Percentiles rank a stretch among this genome's conserved stretches.
Conservation (phyloP, 2,329 filamentous ascomycete species). For the Myriosclerotinia curreyana region DNA sequence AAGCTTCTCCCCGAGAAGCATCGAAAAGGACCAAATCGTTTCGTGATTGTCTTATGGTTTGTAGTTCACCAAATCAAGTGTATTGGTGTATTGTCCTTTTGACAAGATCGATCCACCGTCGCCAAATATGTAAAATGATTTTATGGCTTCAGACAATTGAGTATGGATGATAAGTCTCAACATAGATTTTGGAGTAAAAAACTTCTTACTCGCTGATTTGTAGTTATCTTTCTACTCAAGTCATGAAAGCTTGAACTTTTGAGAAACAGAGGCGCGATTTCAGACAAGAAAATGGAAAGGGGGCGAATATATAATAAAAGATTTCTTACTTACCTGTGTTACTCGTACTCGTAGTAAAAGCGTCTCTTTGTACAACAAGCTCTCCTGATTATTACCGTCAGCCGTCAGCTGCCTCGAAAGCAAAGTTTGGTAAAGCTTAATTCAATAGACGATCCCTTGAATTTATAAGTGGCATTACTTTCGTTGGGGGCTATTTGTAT, state of each 20-base stretch:
- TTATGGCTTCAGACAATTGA: neutral
- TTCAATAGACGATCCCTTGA: neutral
- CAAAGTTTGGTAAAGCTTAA: neutral
- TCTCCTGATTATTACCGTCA: neutral
- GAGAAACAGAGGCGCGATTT: neutral
- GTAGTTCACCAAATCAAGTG: no score
- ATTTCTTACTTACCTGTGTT: slow-evolving; percentile 10
- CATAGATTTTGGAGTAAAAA: neutral
- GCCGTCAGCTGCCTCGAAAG: slow-evolving; percentile 10
- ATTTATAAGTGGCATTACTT: neutral
- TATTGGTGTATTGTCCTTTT: no score
- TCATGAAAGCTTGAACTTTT: neutral
- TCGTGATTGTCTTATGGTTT: neutral
- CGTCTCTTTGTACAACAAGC: neutral
- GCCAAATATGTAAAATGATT: neutral
- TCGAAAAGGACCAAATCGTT: neutral
- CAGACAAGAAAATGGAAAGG: neutral
- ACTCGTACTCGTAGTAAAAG: neutral
- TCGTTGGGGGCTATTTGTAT: neutral
- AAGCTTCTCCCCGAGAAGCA: neutral
- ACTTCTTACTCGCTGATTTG: slow-evolving; percentile 8
- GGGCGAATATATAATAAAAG: neutral
- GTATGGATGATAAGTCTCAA: neutral
- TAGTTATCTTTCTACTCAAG: neutral
- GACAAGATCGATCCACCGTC: neutral